Base-by-base conservation (phyloP, 768 basidiomycete species). In the Mycena rebaudengoi region DNA sequence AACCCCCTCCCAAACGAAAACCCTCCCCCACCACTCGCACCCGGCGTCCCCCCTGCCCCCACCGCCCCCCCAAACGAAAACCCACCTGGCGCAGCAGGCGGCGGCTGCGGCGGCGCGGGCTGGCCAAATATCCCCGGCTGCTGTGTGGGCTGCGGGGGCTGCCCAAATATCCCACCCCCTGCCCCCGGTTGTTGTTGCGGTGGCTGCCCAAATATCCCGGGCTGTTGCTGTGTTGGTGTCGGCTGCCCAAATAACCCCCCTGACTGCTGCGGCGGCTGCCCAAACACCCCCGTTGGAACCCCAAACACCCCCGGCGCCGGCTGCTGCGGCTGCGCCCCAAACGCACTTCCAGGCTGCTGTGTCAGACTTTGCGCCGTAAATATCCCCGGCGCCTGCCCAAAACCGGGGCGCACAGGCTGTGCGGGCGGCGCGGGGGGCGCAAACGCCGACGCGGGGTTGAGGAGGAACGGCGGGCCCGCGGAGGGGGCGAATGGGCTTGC, bases 1-100 rank as follows among this genome's bases (percentile, higher is more conserved):
- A n/a, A n/a, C n/a, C n/a, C n/a, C n/a, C n/a, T n/a, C n/a, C 59
- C 49, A n/a, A 60, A 60, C 49, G 59, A 43, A 20, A 52, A 60
- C 23, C 46, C 46, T n/a, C 46, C 8, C 12, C 8, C 46, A 13
- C 8, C 46, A n/a, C n/a, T n/a, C n/a, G n/a, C n/a, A n/a, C n/a
- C n/a, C n/a, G n/a, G n/a, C n/a, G n/a, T 6, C 53, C 53, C 28
- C 20, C 11, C 6, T 33, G 51, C 51, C 23, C 28, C 14, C 28
- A 29, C 25, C 26, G 7, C 46, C 11, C 28, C 46, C 7, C 26
- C 26, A 16, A 48, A 48, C 23, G n/a, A 7, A 16, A 39, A 52
- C 14, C 37, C 29, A 16, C 55, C 8, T 26, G 41, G 29, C 32
- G 32, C 7, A 35, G 40, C 37, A n/a, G 37, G 39, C 25, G 37